Evolutionary conservation across 2,329 filamentous ascomycete genomes (phyloP).

Genomic region (Hymenoscyphus repandus): DNA sequence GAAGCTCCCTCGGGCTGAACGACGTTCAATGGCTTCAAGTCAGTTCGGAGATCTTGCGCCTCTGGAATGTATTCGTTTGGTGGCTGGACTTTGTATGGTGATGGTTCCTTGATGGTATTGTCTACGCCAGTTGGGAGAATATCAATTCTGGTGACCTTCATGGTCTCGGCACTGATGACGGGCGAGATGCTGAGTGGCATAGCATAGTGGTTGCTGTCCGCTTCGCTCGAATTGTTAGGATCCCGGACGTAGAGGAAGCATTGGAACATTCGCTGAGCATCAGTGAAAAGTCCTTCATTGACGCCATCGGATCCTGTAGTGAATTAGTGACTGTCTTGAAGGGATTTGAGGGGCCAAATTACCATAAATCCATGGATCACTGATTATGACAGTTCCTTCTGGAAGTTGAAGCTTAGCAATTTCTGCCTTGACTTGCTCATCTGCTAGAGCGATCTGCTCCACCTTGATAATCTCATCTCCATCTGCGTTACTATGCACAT

Average conservation of each 20-base stretch:
- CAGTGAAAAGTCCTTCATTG: conserved; percentile 41
- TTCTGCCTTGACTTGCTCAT: conserved; percentile 53
- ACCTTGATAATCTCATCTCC: conserved; percentile 54
- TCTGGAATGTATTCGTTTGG: conserved; percentile 63
- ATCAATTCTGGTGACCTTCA: conserved; percentile 65
- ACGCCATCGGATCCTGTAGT: conserved; percentile 44
- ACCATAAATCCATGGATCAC: conserved; percentile 64
- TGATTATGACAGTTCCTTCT: conserved; percentile 51
- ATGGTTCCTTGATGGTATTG: conserved; percentile 47
- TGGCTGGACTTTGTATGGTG: conserved; percentile 50
- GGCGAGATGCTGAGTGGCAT: conserved; percentile 61
- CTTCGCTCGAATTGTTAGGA: conserved; percentile 50
- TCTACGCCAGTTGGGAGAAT: conserved; percentile 62
- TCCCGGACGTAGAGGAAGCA: conserved; percentile 64
- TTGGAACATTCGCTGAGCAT: conserved; percentile 47
- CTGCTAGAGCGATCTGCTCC: conserved; percentile 49
- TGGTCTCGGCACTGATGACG: conserved; percentile 56
- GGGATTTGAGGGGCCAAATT: not conserved
- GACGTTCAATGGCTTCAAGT: conserved; percentile 60
- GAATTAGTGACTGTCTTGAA: conserved; percentile 1
- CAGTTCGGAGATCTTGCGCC: conserved; percentile 51
- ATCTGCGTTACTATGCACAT: conserved; percentile 54
- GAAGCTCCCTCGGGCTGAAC: conserved; percentile 60
- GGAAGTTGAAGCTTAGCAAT: conserved; percentile 58
- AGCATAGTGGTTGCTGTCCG: conserved; percentile 65